A percentile compares a stretch with the other conserved stretches of the same genome.
These are phyloP conservation scores for Rhinocladiella mackenziei DNA, from an alignment of 2,329 filamentous ascomycete genomes.

Conservation along the genomic window DNA sequence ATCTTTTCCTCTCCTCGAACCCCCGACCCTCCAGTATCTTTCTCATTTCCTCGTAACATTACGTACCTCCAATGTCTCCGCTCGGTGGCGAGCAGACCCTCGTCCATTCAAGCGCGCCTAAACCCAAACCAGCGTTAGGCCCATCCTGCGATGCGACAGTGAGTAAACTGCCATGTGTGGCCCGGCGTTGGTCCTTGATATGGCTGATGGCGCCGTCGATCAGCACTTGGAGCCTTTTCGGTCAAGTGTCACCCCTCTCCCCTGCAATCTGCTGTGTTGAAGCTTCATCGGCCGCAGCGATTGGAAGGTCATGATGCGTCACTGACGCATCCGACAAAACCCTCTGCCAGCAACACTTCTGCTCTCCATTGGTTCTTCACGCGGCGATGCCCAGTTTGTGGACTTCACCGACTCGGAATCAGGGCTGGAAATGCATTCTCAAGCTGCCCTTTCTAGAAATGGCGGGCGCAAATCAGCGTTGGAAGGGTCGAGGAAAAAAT, in stretches of 20 bases:
- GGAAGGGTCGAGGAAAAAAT: neutral
- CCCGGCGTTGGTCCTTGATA: constrained; percentile 21
- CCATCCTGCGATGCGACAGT: constrained; percentile 19
- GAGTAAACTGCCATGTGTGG: constrained; percentile 22
- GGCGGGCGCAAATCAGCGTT: constrained; percentile 11
- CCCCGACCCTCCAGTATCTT: neutral
- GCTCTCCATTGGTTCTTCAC: neutral
- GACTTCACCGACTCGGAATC: constrained; percentile 10
- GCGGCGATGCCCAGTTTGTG: neutral
- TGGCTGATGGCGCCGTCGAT: constrained; percentile 19
- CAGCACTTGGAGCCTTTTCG: constrained; percentile 11
- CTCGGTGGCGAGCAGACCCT: constrained; percentile 14
- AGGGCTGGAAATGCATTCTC: constrained; percentile 4
- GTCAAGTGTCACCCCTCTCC: constrained; percentile 10
- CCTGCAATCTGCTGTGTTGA: constrained; percentile 1
- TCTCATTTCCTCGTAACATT: neutral
- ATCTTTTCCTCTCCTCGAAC: neutral
- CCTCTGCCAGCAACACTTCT: neutral
- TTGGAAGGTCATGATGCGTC: constrained; percentile 9
- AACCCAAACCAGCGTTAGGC: constrained; percentile 14
- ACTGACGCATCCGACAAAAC: constrained; percentile 8
- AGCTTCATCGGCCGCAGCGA: neutral
- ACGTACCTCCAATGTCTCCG: constrained; percentile 7
- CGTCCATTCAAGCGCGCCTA: constrained; percentile 8
- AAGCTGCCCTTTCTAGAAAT: constrained; percentile 7